Base-by-base conservation (phyloP, 2,329 filamentous ascomycete species). In the Neonectria punicea region DNA sequence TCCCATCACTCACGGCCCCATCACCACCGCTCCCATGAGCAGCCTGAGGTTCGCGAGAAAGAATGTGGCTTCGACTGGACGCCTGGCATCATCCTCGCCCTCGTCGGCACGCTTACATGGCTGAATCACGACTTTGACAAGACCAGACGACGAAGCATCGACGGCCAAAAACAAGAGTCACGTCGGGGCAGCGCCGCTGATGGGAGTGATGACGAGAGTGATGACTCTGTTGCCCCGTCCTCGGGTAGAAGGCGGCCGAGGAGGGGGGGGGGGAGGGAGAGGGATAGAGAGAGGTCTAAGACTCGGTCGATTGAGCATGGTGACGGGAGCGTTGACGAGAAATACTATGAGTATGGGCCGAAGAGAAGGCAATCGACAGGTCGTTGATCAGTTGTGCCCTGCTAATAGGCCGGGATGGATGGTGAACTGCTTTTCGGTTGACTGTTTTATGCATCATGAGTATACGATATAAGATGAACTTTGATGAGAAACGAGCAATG, bases 21-120 rank as follows among this genome's bases (percentile, higher is more conserved):
- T 5, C 57, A 41, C 9, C 56, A 64, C 28, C 46, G 41, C 34
- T 44, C 61, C 9, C 50, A 79, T 0, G 75, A 80, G n/a, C 73
- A 77, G 53, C 79, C 81, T 14, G 65, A 70, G 18, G 25, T 39
- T 25, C 77, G 79, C 65, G 82, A 84, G 60, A 70, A 64, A 41
- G 67, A 71, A 30, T 58, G 67, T 5, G 78, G 78, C 34, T 84
- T 83, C 71, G 78, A 79, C 58, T 83, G 81, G 79, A 77, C 73
- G 5, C 77, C 79, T 32, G 80, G 78, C 61, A 63, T 83, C 34
- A 73, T 76, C 18, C 77, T 85, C 2, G 79, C 77, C 8, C 70
- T 80, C 25, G 69, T 79, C 16, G 80, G 78, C 6, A 72, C 78
- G 18, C 70, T 76, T 14, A 70, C 80, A 1, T 71, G 73, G n/a